These are phyloP conservation scores for Suhomyces guaymorum DNA, from an alignment of 1,139 yeast genomes.

Conservation along the genomic window DNA sequence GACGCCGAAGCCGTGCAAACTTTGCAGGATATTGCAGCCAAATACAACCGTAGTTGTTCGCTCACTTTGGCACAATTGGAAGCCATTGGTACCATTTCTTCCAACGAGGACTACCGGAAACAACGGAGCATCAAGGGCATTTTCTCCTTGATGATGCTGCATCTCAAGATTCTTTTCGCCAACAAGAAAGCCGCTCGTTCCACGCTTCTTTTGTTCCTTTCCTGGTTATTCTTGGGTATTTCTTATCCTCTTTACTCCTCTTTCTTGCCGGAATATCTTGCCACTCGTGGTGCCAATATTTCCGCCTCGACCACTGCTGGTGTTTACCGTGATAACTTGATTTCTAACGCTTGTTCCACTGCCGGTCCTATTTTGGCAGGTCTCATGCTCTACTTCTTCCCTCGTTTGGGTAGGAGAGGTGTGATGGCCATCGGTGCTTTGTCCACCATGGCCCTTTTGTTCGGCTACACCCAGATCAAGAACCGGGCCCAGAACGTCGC, in stretches of 20 bases:
- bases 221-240: constrained; percentile 42
- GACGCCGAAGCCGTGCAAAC: constrained; percentile 36
- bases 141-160: constrained; percentile 16
- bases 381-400: constrained; percentile 38
- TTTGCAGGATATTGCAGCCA: constrained; percentile 30
- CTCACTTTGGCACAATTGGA: constrained; percentile 31
- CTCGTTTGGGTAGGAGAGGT: constrained; percentile 55
- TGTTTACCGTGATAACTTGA: constrained; percentile 54
- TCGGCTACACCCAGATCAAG: constrained; percentile 57
- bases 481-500: constrained; percentile 54
- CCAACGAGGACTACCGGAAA: constrained; percentile 20
- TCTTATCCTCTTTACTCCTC: constrained; percentile 42
- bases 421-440: constrained; percentile 56
- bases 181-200: constrained; percentile 28
- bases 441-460: constrained; percentile 52
- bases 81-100: constrained; percentile 28
- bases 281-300: constrained; percentile 41
- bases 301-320: constrained; percentile 35
- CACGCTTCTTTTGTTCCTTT: constrained; percentile 30
- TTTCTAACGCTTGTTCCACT: constrained; percentile 51
- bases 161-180: constrained; percentile 31
- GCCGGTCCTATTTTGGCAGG: constrained; percentile 62
- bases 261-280: constrained; percentile 39
- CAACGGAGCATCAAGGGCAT: constrained; percentile 18
- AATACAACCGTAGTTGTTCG: constrained; percentile 30